Evolutionary conservation across 1,284 basidiomycete species (phyloP).

Genomic region (Cutaneotrichosporon sp.): DNA sequence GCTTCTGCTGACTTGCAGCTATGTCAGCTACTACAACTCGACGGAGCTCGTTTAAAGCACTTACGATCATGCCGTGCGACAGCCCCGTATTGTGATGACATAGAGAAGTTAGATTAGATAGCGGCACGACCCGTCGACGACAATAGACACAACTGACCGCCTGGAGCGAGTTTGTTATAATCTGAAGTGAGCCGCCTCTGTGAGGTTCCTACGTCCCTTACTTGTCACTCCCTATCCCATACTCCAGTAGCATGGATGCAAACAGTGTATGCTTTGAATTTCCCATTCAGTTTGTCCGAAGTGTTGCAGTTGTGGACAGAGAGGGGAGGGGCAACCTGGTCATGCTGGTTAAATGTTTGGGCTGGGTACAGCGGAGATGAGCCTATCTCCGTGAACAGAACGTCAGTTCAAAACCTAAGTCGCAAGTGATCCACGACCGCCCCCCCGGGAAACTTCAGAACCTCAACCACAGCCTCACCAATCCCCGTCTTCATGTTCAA

Average conservation of each 20-base stretch:
- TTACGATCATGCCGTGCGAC: not conserved
- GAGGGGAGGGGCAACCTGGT: too few relatives aligned
- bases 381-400: too few relatives aligned
- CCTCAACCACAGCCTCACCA: too few relatives aligned
- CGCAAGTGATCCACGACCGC: too few relatives aligned
- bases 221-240: not conserved
- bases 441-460: too few relatives aligned
- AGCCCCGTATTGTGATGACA: not conserved
- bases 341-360: too few relatives aligned
- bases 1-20: slow-evolving; percentile 6
- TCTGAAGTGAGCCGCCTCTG: not conserved
- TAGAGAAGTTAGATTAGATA: not conserved
- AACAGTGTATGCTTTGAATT: not conserved
- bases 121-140: not conserved
- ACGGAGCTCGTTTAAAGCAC: slow-evolving; percentile 4
- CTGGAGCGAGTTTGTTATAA: not conserved
- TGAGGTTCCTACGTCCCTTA: too few relatives aligned
- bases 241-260: slow-evolving; percentile 3
- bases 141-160: not conserved
- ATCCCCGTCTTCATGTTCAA: slow-evolving; percentile 47
- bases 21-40: slow-evolving; percentile 35
- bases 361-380: too few relatives aligned
- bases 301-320: too few relatives aligned
- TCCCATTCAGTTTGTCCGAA: too few relatives aligned
- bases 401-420: too few relatives aligned